Base-by-base conservation (phyloP, 768 basidiomycete species). In the Leccinum broughii region DNA sequence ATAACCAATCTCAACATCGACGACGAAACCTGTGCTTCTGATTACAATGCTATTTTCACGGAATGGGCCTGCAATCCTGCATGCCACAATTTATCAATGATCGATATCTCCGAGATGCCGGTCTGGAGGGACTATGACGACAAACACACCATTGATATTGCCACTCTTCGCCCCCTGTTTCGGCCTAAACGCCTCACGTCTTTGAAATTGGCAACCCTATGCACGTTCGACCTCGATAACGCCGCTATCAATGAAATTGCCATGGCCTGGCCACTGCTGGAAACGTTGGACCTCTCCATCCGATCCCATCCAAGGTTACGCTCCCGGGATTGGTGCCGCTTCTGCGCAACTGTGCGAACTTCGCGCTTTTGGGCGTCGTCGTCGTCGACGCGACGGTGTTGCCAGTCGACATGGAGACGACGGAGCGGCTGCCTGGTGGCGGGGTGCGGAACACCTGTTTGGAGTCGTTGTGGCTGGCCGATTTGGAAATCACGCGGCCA, bases 1-100 rank as follows among this genome's bases (percentile, higher is more conserved):
- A 70, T 68, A 63, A 71, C 72, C 46, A 71, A 72, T 68, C 68
- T 72, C 70, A 71, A 72, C 30, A 53, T 71, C 54, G 70, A 71
- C 54, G 70, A 71, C 55, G 70, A 71, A 68, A 70, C 68, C 4
- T 66, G 66, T 46, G 70, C 70, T 55, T 56, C 63, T 17, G 66
- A 64, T 55, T 71, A 72, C 39, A 52, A 64, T 6, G 35, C 37
- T 48, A 70, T 72, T 13, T 71, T 71, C 39, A 59, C 64, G 3
- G 5, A 51, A 4, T 72, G 70, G 70, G 68, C 66, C 35, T 54
- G 62, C 4, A 62, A 70, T 34, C 68, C 66, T 0, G 55, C 62
- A 3, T 71, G 70, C 22, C 66, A 51, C n/a, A 64, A 72, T 24
- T 2, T 71, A 7, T 70, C 70, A 17, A 53, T 61, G n/a, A 66